Conservation (phyloP, 2,329 filamentous ascomycete genomes). For the Botrytis fragariae region DNA sequence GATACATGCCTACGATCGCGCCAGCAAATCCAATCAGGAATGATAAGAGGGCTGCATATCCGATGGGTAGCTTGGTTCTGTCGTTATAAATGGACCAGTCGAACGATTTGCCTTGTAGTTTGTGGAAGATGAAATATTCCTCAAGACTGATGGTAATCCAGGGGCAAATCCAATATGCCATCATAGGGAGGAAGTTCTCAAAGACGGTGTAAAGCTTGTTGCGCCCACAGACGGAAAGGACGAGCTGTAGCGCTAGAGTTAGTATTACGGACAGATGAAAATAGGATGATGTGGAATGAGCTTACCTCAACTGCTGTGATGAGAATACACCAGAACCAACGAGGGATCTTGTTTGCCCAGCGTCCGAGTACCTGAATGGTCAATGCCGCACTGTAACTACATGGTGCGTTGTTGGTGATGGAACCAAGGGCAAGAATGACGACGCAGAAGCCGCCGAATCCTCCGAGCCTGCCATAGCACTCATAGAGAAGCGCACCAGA, state of each 20-base stretch:
- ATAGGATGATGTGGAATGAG: neutral
- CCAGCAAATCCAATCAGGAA: slow-evolving; percentile 63
- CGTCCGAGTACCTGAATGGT: slow-evolving; percentile 64
- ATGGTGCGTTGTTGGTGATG: slow-evolving; percentile 62
- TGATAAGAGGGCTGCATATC: slow-evolving; percentile 59
- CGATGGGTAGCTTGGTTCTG: slow-evolving; percentile 55
- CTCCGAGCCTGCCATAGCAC: slow-evolving; percentile 54
- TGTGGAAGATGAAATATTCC: slow-evolving; percentile 67
- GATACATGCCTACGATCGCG: slow-evolving; percentile 65
- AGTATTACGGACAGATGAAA: neutral
- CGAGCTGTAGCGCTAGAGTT: neutral
- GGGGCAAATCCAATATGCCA: slow-evolving; percentile 58
- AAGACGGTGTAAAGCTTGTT: slow-evolving; percentile 26
- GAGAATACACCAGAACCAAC: slow-evolving; percentile 48
- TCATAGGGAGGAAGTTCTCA: slow-evolving; percentile 55
- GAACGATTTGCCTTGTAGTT: slow-evolving; percentile 55
- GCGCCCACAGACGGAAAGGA: slow-evolving; percentile 24
- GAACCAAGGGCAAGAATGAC: slow-evolving; percentile 62
- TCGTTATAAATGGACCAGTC: slow-evolving; percentile 54
- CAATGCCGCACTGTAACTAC: slow-evolving; percentile 61
- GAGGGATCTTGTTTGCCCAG: slow-evolving; percentile 55
- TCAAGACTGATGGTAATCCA: slow-evolving; percentile 54
- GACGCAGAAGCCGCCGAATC: slow-evolving; percentile 63
- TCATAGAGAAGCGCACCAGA: slow-evolving; percentile 21
- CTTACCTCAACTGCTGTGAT: slow-evolving; percentile 25